A percentile compares a stretch with the other conserved stretches of the same genome.
Conservation (phyloP, 2,329 filamentous ascomycete species). For the Raffaelea deltoideospora region DNA sequence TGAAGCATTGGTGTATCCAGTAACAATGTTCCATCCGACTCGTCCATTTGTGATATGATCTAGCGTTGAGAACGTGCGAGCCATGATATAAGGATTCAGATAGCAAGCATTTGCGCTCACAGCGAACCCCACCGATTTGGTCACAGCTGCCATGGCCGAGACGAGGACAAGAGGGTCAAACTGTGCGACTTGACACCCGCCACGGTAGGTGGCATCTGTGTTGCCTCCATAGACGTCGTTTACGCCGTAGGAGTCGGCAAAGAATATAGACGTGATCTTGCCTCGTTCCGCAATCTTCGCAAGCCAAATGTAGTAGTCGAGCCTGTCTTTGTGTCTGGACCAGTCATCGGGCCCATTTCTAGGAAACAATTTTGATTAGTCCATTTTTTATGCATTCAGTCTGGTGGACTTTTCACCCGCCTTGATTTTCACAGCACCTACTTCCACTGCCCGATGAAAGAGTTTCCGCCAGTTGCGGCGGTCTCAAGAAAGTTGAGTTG, state of each 20-base stretch:
- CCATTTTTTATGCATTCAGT: too few relatives aligned
- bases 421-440: background rate
- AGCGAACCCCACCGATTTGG: constrained; percentile 6
- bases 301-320: background rate
- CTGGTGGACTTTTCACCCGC: too few relatives aligned
- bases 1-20: constrained; percentile 8
- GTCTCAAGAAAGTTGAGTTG: background rate
- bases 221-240: constrained; percentile 3
- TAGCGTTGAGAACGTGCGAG: background rate
- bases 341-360: background rate
- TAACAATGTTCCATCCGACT: constrained; percentile 6
- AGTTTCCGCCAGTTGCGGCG: background rate
- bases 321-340: background rate
- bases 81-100: constrained; percentile 1
- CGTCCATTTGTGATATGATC: background rate
- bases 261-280: constrained; percentile 1
- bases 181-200: background rate
- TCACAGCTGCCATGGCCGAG: constrained; percentile 8
- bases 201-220: background rate
- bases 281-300: background rate
- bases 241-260: constrained; percentile 4
- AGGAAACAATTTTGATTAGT: background rate
- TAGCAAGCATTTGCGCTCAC: constrained; percentile 5
- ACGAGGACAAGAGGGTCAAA: constrained; percentile 4
- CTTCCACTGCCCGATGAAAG: background rate